Conservation (phyloP, 805 yeast species). For the Metschnikowia aberdeeniae region DNA sequence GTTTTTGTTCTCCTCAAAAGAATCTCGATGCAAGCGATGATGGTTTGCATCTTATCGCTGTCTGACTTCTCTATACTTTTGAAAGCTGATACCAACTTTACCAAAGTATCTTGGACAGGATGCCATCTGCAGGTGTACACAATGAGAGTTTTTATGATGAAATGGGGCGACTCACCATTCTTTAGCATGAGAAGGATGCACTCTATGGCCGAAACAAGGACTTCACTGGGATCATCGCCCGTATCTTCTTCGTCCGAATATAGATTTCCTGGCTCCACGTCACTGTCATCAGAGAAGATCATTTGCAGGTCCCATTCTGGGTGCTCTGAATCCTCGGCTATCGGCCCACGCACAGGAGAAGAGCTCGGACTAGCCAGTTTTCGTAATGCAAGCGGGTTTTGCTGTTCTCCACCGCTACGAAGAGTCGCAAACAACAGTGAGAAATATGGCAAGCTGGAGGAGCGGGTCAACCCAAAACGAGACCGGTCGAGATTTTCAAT, state of each 20-base stretch:
- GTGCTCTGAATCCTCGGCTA: not conserved
- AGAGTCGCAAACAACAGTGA: slow-evolving; percentile 1
- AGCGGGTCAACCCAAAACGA: not conserved
- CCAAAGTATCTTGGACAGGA: slow-evolving; percentile 13
- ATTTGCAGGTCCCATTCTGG: slow-evolving; percentile 23
- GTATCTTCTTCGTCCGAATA: slow-evolving; percentile 7
- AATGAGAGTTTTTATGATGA: slow-evolving; percentile 23
- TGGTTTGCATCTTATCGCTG: slow-evolving; percentile 12
- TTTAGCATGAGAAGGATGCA: slow-evolving; percentile 16
- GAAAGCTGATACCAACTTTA: slow-evolving; percentile 16
- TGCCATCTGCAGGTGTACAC: slow-evolving; percentile 17
- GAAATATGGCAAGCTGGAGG: not conserved
- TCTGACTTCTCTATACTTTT: slow-evolving; percentile 20
- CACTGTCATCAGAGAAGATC: slow-evolving; percentile 27
- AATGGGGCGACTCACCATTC: slow-evolving; percentile 27
- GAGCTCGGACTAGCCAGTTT: not conserved
- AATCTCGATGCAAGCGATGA: slow-evolving; percentile 24
- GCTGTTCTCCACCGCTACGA: not conserved
- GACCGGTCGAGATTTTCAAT: not conserved
- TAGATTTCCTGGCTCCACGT: slow-evolving; percentile 15
- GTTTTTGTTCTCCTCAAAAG: slow-evolving; percentile 10
- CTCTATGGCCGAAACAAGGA: not conserved
- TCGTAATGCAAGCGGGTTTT: not conserved
- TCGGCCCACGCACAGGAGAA: not conserved
- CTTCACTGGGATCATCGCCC: not conserved